Conservation (phyloP, 768 basidiomycete genomes). For the Mycena pura region DNA sequence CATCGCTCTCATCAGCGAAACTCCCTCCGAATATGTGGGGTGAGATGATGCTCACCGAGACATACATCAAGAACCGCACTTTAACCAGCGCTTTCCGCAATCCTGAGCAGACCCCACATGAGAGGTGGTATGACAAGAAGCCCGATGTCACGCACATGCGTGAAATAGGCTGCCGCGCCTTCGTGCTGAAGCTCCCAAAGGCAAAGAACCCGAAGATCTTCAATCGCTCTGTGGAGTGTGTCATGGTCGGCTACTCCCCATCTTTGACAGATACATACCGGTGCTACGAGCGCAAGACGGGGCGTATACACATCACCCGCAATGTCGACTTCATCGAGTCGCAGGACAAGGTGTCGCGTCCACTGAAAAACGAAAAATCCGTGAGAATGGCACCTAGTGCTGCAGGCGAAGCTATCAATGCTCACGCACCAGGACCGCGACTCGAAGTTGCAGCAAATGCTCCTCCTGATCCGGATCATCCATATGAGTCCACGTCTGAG, state of each 20-base stretch:
- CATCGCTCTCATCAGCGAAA: background rate
- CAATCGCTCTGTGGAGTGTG: conserved; percentile 6
- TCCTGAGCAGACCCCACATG: background rate
- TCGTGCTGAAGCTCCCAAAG: background rate
- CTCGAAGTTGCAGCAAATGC: no score
- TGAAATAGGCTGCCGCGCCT: background rate
- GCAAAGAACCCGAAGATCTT: background rate
- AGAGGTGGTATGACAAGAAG: background rate
- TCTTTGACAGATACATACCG: background rate
- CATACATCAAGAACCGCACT: no score
- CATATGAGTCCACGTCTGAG: background rate
- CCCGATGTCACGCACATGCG: background rate
- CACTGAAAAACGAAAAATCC: background rate
- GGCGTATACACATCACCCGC: background rate
- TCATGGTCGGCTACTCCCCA: conserved; percentile 3
- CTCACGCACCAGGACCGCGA: no score
- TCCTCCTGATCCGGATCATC: no score
- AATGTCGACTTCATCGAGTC: no score
- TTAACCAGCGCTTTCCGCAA: background rate
- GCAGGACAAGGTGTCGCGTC: background rate
- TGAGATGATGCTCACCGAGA: background rate
- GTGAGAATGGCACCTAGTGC: background rate
- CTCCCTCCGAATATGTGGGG: background rate
- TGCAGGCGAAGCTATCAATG: no score
- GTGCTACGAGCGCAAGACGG: background rate